Evolutionary conservation across 768 basidiomycete species (phyloP), one percentile per base, ranked within the genome.

Genomic region (Trametes meyenii): DNA sequence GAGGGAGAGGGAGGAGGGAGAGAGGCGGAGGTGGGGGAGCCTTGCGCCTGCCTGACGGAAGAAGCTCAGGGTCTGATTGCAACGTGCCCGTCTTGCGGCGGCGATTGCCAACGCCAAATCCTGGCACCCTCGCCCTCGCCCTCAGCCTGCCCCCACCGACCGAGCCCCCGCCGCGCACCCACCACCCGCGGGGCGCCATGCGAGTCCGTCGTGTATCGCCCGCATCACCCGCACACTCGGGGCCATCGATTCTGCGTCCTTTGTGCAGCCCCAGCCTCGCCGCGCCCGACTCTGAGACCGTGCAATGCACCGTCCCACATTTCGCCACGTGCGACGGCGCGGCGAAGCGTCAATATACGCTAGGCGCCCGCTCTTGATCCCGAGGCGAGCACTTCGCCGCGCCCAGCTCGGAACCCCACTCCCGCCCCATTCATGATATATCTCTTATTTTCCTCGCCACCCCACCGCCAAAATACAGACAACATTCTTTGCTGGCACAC

Each of bases 11-110:
- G 77, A 78, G 76, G 79, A 79, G 76, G 74, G 74, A 74, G 76
- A 73, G 75, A 79, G 79, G 80, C 75, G 82, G 85, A 83, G 82
- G 84, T 78, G 80, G 75, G 82, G 84, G 82, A 59, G 84, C 81
- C 76, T 78, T 68, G 71, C 73, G 71, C 71, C 67, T 72, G 75
- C 80, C 78, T 72, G 67, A 75, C 81, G 83, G 79, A 70, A 72
- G 69, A 70, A 67, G 72, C 36, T 67, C 70, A 71, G 77, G 76
- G 85, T 88, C 86, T 87, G 86, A 88, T 88, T 79, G 78, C 86
- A 88, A 88, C 87, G 87, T 90, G 87, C 83, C 86, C 82, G 77
- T 77, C 75, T 79, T 73, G 76, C 77, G 77, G 77, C 81, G 77
- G 76, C 75, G 78, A 78, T 78, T 80, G 76, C 75, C 76, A 78